A percentile compares a stretch with the other conserved stretches of the same genome.
Conservation (phyloP, 106 monocot species). For the Dendrobium huoshanense region DNA sequence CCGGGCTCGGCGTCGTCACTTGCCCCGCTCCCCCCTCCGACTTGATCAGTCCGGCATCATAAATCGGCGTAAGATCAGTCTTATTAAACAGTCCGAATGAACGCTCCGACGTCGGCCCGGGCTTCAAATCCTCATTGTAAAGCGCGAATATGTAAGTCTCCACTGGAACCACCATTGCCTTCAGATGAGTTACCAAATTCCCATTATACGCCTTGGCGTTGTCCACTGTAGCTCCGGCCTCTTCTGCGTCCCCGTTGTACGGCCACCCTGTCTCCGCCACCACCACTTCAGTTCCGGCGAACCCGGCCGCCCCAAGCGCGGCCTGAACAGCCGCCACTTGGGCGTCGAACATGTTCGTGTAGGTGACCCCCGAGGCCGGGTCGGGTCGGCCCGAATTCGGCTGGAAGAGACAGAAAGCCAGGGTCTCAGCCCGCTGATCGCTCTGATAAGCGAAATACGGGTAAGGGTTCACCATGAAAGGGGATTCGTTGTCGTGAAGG, state of each 20-base stretch:
- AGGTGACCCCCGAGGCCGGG: conserved; percentile 29
- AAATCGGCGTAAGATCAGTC: conserved; percentile 23
- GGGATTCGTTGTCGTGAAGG: conserved; percentile 14
- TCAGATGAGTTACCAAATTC: conserved; percentile 29
- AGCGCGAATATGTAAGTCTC: conserved; percentile 49
- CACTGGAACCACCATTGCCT: conserved; percentile 16
- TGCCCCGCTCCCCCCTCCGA: not conserved
- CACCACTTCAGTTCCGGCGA: conserved; percentile 20
- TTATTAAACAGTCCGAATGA: conserved; percentile 33
- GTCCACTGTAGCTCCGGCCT: conserved; percentile 28
- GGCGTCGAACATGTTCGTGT: conserved; percentile 73
- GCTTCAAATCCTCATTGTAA: conserved; percentile 53
- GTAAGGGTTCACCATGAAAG: conserved; percentile 60
- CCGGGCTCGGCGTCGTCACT: not conserved
- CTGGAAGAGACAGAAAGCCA: conserved; percentile 54
- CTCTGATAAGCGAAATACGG: conserved; percentile 55
- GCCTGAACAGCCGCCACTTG: conserved; percentile 43
- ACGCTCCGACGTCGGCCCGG: conserved; percentile 40
- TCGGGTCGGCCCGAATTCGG: conserved; percentile 45
- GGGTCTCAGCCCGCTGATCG: conserved; percentile 52
- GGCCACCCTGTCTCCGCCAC: conserved; percentile 65
- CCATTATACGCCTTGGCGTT: conserved; percentile 29
- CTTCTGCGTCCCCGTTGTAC: conserved; percentile 21
- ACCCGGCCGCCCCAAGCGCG: conserved; percentile 17
- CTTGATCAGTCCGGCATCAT: conserved; percentile 28